Conservation (phyloP, 768 basidiomycete species). For the Dacryopinax primogenitus region DNA sequence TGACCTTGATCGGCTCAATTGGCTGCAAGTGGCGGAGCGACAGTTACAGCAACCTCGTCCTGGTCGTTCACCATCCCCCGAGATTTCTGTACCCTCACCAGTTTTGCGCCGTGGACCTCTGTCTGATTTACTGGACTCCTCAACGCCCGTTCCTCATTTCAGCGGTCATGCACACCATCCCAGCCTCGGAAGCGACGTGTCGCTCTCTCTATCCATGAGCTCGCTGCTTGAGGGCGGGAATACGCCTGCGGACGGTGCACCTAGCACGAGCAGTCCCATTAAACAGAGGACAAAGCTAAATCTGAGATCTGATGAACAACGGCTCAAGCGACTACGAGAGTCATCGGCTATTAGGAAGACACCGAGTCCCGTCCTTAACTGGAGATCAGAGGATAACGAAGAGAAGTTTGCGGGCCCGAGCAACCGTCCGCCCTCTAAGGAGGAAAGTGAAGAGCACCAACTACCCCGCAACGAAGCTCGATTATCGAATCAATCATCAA, state of each 20-base stretch:
- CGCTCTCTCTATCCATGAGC: neutral
- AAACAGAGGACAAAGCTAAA: constrained; percentile 1
- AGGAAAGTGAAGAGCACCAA: neutral
- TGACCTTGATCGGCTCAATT: neutral
- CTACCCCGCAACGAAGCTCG: too few species aligned
- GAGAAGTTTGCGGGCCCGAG: neutral
- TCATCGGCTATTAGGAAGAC: neutral
- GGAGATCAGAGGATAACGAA: neutral
- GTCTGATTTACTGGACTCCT: neutral
- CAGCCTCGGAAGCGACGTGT: neutral
- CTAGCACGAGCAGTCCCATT: constrained; percentile 1
- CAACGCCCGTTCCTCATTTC: neutral
- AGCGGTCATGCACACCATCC: neutral
- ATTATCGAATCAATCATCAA: too few species aligned
- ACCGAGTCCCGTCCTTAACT: neutral
- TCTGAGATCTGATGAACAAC: neutral
- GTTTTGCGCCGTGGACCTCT: too few species aligned
- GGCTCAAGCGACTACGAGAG: neutral
- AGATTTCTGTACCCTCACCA: neutral
- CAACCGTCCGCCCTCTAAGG: neutral
- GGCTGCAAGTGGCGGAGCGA: neutral
- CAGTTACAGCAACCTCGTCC: neutral
- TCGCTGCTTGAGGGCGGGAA: neutral
- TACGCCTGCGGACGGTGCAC: neutral
- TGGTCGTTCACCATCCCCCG: neutral